A percentile compares a stretch with the other conserved stretches of the same genome.
Conservation (phyloP, 345 rosid species). For the Excoecaria cochinchinensis region DNA sequence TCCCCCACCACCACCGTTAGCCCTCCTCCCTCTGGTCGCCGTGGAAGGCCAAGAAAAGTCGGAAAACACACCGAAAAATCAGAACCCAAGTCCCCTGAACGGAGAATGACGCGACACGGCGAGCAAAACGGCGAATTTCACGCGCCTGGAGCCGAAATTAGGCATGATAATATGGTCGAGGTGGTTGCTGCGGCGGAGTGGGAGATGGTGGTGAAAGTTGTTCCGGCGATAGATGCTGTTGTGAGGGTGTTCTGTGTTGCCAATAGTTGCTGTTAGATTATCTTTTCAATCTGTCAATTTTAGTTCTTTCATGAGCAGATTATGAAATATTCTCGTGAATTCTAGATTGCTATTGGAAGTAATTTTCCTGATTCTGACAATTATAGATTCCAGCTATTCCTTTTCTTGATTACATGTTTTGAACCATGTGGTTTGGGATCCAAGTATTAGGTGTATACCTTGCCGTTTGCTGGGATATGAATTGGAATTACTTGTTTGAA, state of each 20-base stretch:
- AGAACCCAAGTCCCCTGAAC: constrained; percentile 27
- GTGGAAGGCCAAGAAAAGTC: constrained; percentile 47
- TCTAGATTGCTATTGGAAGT: no score
- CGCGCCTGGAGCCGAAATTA: constrained; percentile 17
- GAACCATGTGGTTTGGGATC: no score
- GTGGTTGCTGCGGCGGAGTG: background rate
- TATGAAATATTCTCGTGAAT: no score
- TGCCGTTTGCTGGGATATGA: no score
- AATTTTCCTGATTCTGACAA: no score
- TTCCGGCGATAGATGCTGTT: constrained; percentile 81
- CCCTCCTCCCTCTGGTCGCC: constrained; percentile 43
- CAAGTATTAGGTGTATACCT: no score
- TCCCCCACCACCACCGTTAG: constrained; percentile 22
- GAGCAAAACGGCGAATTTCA: constrained; percentile 38
- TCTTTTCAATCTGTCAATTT: no score
- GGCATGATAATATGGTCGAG: constrained; percentile 16
- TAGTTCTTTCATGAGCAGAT: no score
- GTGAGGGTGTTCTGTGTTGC: constrained; percentile 79
- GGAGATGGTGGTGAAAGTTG: constrained; percentile 41
- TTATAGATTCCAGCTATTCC: no score
- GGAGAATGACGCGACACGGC: constrained; percentile 32
- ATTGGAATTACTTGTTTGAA: no score
- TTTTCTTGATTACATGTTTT: no score
- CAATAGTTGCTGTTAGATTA: no score
- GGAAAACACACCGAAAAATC: constrained; percentile 23